A percentile compares a stretch with the other conserved stretches of the same genome.
Conservation (phyloP, 2,329 filamentous ascomycete species). For the Alternaria sp. region DNA sequence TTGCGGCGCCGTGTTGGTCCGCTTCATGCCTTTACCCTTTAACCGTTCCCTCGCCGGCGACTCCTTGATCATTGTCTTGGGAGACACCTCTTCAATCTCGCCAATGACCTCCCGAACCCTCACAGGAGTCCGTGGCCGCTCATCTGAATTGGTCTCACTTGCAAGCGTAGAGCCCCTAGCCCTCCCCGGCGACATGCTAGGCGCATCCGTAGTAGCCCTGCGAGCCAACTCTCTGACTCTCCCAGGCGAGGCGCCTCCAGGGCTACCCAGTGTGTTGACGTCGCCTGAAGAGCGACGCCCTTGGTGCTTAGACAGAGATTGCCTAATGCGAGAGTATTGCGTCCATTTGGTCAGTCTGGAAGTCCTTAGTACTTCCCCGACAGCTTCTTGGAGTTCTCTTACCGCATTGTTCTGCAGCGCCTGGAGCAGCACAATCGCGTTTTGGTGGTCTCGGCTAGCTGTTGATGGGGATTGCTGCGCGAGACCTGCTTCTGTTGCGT, state of each 20-base stretch:
- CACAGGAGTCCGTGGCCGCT: conserved; percentile 5
- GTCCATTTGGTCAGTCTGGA: conserved; percentile 32
- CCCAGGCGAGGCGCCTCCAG: conserved; percentile 9
- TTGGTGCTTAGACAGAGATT: conserved; percentile 26
- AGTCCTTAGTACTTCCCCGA: conserved; percentile 16
- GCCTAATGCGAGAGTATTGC: conserved; percentile 29
- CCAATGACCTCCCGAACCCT: conserved; percentile 2
- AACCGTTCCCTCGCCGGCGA: conserved; percentile 9
- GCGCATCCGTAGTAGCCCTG: conserved; percentile 10
- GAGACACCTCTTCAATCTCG: conserved; percentile 9
- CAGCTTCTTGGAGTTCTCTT: conserved; percentile 20
- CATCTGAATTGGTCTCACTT: background rate
- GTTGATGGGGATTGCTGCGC: conserved; percentile 28
- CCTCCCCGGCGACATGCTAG: conserved; percentile 1
- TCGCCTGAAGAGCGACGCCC: conserved; percentile 23
- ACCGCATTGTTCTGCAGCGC: conserved; percentile 43
- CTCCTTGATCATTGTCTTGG: conserved; percentile 5
- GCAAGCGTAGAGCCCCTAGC: conserved; percentile 5
- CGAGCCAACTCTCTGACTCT: conserved; percentile 9
- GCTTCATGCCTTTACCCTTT: conserved; percentile 17
- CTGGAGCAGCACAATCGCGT: conserved; percentile 45
- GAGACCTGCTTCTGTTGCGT: conserved; percentile 31
- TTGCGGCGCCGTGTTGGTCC: conserved; percentile 10
- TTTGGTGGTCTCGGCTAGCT: conserved; percentile 42
- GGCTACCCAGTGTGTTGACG: background rate